Evolutionary conservation across 805 yeast genomes (phyloP).

Genomic region (Yarrowia porcina): DNA sequence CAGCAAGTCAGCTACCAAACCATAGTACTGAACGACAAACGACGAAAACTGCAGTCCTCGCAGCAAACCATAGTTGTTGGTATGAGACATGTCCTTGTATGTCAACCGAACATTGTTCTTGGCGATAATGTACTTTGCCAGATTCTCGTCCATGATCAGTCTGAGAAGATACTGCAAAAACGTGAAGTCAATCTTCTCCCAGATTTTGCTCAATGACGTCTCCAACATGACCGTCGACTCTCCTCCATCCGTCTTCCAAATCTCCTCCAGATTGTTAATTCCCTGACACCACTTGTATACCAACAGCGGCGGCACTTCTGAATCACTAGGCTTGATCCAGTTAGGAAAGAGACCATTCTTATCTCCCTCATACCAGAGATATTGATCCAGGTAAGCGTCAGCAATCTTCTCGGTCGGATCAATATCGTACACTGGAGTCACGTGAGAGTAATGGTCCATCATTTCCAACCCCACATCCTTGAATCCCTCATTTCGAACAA

Average conservation of each 20-base stretch:
- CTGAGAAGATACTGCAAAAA: conserved; percentile 76
- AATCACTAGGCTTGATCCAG: conserved; percentile 94
- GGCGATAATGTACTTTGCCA: conserved; percentile 91
- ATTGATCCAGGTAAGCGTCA: conserved; percentile 94
- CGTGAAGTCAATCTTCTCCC: conserved; percentile 87
- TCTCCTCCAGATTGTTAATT: conserved; percentile 67
- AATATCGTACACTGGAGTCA: conserved; percentile 80
- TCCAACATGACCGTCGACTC: conserved; percentile 83
- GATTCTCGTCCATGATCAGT: conserved; percentile 78
- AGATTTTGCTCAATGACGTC: conserved; percentile 61
- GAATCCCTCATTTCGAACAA: conserved; percentile 86
- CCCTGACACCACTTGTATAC: conserved; percentile 96
- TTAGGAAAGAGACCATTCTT: conserved; percentile 83
- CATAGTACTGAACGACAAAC: conserved; percentile 86
- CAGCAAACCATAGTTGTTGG: conserved; percentile 81
- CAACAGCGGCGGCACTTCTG: conserved; percentile 86
- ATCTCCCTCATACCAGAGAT: conserved; percentile 93
- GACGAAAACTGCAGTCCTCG: conserved; percentile 90
- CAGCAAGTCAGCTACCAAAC: conserved; percentile 75
- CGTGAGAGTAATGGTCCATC: conserved; percentile 84
- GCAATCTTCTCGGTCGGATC: conserved; percentile 94
- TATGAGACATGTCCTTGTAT: conserved; percentile 93
- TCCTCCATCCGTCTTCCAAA: conserved; percentile 77
- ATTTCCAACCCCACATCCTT: conserved; percentile 83
- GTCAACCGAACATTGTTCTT: conserved; percentile 79